Conservation (phyloP, 306 rosid species). For the Malus fusca region DNA sequence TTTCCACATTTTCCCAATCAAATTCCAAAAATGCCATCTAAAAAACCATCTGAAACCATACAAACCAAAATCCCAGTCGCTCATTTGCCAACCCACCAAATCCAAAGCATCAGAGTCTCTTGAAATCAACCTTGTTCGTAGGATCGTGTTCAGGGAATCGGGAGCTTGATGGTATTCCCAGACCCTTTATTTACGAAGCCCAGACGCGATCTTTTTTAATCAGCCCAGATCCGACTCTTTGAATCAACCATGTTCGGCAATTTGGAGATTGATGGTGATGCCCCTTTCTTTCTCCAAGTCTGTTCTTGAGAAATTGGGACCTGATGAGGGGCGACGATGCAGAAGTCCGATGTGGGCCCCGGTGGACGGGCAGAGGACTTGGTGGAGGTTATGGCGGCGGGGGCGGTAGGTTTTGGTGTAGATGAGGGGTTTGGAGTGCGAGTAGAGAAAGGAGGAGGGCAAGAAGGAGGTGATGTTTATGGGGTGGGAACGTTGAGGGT, state of each 20-base stretch:
- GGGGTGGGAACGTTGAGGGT: slow-evolving; percentile 9
- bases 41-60: slow-evolving; percentile 7
- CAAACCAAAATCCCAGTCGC: slow-evolving; percentile 1
- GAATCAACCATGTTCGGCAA: slow-evolving; percentile 27
- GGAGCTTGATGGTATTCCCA: too few species aligned
- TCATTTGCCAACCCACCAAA: slow-evolving; percentile 4
- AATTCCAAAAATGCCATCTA: background rate
- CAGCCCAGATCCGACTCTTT: too few species aligned
- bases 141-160: background rate
- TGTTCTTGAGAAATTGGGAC: slow-evolving; percentile 80
- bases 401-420: background rate
- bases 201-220: too few species aligned
- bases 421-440: background rate
- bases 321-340: slow-evolving; percentile 76
- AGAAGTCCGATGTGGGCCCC: slow-evolving; percentile 62
- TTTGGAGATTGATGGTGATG: slow-evolving; percentile 89
- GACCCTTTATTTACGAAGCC: too few species aligned
- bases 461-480: slow-evolving; percentile 16
- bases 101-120: background rate
- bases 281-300: slow-evolving; percentile 93
- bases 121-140: background rate
- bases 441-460: slow-evolving; percentile 4
- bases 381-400: slow-evolving; percentile 13
- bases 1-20: slow-evolving; percentile 1
- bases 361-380: slow-evolving; percentile 37